Base-by-base conservation (phyloP, 352 stramenopile genomes). In the Nannochloropsis limnetica region DNA sequence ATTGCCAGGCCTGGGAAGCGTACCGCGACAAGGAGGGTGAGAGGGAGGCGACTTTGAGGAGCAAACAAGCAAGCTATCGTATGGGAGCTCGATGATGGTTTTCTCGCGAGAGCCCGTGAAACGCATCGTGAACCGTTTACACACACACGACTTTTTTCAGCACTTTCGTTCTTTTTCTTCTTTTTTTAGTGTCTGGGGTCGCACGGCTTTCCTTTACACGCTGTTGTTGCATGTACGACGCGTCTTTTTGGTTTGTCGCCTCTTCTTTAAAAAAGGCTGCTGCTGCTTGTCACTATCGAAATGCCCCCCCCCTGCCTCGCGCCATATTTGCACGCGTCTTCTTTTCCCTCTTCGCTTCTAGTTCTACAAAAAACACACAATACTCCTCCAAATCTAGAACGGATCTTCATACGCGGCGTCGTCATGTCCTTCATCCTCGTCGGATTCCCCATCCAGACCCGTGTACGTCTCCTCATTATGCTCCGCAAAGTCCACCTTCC, bases 401-500 rank as follows among this genome's bases (percentile, higher is more conserved):
- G 91, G 84, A 82, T 89, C 87, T 20, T 84, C 84, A 15, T 74
- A 74, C 15, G 15, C 61, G 15, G 9, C n/a, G 61, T 74, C 61
- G 61, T 20, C n/a, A n/a, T n/a, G n/a, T 23, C 61, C 61, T 74
- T 20, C 61, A 8, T 84, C 84, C 25, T 90, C 81, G 87, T 97
- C 96, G 15, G 86, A 68, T 2, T 74, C 81, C 6, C 80, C 88
- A 28, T 86, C 86, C 14, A 92, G 86, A 81, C 97, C 95, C 61
- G 61, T 20, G 61, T 74, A 74, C 11, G 61, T 22, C 61, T 74
- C 61, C 22, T 74, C 61, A 29, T 20, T 74, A 88, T 98, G 90
- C 87, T 98, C 93, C 83, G 96, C 92, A 89, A 99, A 98, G 90
- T 99, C 95, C 20, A 99, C 95, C 88, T 98, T 97, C 96, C 96